Evolutionary conservation across 495 filamentous ascomycete species (phyloP).

Genomic region (Penicillium desertorum): DNA sequence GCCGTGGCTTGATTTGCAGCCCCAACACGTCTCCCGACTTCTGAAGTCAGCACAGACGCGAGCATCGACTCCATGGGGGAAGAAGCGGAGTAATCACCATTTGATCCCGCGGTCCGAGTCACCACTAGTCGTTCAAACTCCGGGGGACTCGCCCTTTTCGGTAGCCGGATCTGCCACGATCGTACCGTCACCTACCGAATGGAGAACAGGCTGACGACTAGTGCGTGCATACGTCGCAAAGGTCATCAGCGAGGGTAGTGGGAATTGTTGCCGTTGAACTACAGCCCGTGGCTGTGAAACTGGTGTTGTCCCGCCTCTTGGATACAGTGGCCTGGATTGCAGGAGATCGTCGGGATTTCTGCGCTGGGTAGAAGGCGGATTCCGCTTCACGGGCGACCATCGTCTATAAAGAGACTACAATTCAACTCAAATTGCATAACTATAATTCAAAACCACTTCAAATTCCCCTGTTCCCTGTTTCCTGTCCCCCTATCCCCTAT

Average conservation of each 20-base stretch:
- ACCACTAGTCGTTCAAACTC: too few species aligned
- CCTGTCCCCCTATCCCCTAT: neutral
- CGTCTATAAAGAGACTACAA: constrained; percentile 1
- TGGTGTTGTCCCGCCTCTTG: neutral
- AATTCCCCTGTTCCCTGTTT: neutral
- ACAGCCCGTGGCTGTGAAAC: neutral
- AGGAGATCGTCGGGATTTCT: neutral
- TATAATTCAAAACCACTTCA: neutral
- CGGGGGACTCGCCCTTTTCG: too few species aligned
- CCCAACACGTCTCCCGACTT: too few species aligned
- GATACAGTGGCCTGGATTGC: neutral
- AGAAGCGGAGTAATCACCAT: too few species aligned
- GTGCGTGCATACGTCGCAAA: neutral
- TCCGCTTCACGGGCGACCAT: neutral
- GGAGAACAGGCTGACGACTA: neutral
- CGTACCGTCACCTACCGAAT: neutral
- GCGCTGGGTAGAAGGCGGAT: neutral
- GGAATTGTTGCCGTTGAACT: neutral
- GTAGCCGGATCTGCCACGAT: too few species aligned
- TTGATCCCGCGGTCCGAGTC: too few species aligned
- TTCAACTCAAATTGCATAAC: neutral
- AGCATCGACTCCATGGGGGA: too few species aligned
- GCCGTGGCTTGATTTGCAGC: too few species aligned
- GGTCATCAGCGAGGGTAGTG: neutral
- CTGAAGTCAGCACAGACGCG: too few species aligned